Conservation (phyloP, 2,329 filamentous ascomycete species). For the Clarireedia homoeocarpa region DNA sequence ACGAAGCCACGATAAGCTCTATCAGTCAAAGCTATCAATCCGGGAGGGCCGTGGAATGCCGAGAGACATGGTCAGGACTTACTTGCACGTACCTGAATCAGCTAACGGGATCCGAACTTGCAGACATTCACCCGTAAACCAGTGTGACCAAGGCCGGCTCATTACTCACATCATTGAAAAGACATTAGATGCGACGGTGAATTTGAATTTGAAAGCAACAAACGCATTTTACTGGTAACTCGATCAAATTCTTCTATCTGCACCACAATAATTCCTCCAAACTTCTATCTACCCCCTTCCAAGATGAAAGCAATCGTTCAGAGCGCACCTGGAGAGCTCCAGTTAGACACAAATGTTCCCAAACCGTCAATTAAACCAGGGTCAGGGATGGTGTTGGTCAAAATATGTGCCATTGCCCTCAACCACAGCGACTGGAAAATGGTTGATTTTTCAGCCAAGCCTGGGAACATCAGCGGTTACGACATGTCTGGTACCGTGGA, state of each 20-base stretch:
- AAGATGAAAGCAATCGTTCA: slow-evolving; percentile 1
- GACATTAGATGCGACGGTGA: too few species aligned
- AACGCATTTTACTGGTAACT: not conserved
- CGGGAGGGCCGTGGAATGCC: not conserved
- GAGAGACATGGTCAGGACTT: not conserved
- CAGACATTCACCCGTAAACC: not conserved
- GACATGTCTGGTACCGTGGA: slow-evolving; percentile 7
- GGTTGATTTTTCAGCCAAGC: slow-evolving; percentile 1
- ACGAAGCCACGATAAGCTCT: not conserved
- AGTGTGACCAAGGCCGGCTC: not conserved
- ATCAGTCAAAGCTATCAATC: not conserved
- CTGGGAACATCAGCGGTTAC: slow-evolving; percentile 5
- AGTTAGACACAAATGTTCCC: not conserved
- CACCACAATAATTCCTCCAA: not conserved
- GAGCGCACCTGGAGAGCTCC: not conserved
- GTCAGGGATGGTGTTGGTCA: not conserved
- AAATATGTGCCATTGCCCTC: not conserved
- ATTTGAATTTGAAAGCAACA: not conserved
- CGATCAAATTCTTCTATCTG: not conserved
- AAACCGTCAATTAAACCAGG: not conserved
- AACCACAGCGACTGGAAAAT: slow-evolving; percentile 10
- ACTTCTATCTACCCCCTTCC: not conserved
- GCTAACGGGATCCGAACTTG: not conserved
- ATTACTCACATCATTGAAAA: too few species aligned
- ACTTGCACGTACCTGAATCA: not conserved